Percentiles rank a stretch among this genome's conserved stretches.
Evolutionary conservation across 1,284 basidiomycete genomes (phyloP).

Genomic region (Ganoderma boninense): DNA sequence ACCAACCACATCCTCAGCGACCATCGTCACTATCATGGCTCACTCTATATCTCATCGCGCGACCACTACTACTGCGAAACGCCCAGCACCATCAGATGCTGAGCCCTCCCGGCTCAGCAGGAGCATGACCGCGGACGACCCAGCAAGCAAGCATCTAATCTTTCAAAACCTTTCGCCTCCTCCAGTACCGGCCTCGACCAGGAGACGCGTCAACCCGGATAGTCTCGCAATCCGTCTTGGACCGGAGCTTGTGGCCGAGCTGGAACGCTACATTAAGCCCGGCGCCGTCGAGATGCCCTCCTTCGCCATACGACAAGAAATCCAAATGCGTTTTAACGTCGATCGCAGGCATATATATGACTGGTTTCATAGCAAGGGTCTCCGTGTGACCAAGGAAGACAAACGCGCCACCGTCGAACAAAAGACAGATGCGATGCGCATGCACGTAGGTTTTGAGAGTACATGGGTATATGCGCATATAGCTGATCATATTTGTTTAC

Average conservation of each 20-base stretch:
- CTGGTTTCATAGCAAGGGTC: slow-evolving; percentile 72
- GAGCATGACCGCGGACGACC: slow-evolving; percentile 27
- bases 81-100: slow-evolving; percentile 18
- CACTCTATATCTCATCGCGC: slow-evolving; percentile 20
- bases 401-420: slow-evolving; percentile 48
- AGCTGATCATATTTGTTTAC: neutral
- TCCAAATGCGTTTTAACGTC: slow-evolving; percentile 71
- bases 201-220: slow-evolving; percentile 49
- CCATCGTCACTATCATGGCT: slow-evolving; percentile 15
- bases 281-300: slow-evolving; percentile 76
- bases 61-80: slow-evolving; percentile 28
- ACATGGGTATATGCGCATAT: slow-evolving; percentile 25
- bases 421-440: slow-evolving; percentile 30
- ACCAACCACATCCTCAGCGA: neutral
- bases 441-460: slow-evolving; percentile 27
- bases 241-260: slow-evolving; percentile 69
- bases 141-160: slow-evolving; percentile 21
- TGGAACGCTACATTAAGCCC: slow-evolving; percentile 70
- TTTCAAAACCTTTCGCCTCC: slow-evolving; percentile 18
- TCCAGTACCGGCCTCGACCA: slow-evolving; percentile 19
- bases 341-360: slow-evolving; percentile 80
- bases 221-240: slow-evolving; percentile 70
- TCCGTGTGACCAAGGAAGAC: slow-evolving; percentile 74
- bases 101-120: slow-evolving; percentile 26
- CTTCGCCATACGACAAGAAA: slow-evolving; percentile 70